A percentile compares a stretch with the other conserved stretches of the same genome.
Conservation (phyloP, 192 early-diverging fungal species). For the Phycomyces blakesleeanus region DNA sequence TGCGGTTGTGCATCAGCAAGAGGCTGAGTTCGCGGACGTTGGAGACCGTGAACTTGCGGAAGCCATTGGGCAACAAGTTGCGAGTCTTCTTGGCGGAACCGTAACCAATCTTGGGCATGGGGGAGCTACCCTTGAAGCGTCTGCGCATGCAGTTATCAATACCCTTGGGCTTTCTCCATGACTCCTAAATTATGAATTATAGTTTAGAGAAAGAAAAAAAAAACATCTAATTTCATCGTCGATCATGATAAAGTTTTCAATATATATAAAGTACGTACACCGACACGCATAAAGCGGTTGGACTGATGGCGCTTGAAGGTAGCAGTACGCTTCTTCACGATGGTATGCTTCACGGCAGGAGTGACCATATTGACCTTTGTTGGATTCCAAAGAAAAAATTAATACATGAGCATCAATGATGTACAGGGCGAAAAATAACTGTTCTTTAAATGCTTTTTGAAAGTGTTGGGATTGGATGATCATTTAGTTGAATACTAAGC, state of each 20-base stretch:
- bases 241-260: background rate
- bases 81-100: slow-evolving; percentile 96
- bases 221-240: background rate
- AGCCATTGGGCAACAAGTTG: slow-evolving; percentile 95
- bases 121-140: slow-evolving; percentile 95
- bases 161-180: slow-evolving; percentile 99
- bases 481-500: background rate
- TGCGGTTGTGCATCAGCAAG: slow-evolving; percentile 99
- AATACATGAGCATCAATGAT: background rate
- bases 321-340: slow-evolving; percentile 99
- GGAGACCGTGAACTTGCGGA: slow-evolving; percentile 96
- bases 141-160: slow-evolving; percentile 98
- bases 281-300: slow-evolving; percentile 95
- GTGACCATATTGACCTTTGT: slow-evolving; percentile 76
- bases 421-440: background rate
- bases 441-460: background rate
- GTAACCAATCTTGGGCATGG: slow-evolving; percentile 99
- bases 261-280: slow-evolving; percentile 60
- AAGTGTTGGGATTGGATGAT: background rate
- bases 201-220: background rate
- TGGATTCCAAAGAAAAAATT: background rate
- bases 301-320: slow-evolving; percentile 96
- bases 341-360: slow-evolving; percentile 89
- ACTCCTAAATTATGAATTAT: slow-evolving; percentile 57
- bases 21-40: slow-evolving; percentile 92